phyloP scores from a whole-genome alignment of 2,329 filamentous ascomycete species.

The Talaromyces verruculosus region DNA sequence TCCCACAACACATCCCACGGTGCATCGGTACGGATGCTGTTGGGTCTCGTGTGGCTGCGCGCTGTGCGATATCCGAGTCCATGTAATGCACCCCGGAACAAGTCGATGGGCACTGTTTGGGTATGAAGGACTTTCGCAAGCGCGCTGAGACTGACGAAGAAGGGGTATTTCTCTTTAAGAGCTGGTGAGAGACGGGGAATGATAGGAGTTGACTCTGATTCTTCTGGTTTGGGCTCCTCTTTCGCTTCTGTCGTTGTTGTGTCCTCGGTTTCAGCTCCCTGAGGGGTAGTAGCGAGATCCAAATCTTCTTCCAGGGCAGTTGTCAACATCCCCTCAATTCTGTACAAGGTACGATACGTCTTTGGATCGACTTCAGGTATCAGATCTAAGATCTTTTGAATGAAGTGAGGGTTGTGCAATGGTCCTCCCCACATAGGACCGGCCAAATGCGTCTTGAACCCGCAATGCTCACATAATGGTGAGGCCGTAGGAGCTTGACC shows the following conservation, averaged over 20 bases:
- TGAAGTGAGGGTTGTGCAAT: slow-evolving; percentile 79
- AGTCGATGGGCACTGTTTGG: slow-evolving; percentile 73
- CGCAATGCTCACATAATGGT: slow-evolving; percentile 76
- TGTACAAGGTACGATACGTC: slow-evolving; percentile 74
- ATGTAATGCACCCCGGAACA: slow-evolving; percentile 76
- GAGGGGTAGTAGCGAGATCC: slow-evolving; percentile 24
- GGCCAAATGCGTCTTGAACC: slow-evolving; percentile 78
- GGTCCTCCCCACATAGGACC: slow-evolving; percentile 95
- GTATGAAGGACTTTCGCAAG: slow-evolving; percentile 77
- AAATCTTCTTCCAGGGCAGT: slow-evolving; percentile 77
- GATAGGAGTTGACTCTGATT: slow-evolving; percentile 25
- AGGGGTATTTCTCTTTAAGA: slow-evolving; percentile 60
- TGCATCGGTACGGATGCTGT: slow-evolving; percentile 90
- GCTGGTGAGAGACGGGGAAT: slow-evolving; percentile 58
- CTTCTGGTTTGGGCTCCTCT: slow-evolving; percentile 14
- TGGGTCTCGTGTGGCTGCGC: slow-evolving; percentile 83
- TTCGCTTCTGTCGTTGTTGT: slow-evolving; percentile 14
- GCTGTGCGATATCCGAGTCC: slow-evolving; percentile 79
- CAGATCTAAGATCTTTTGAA: slow-evolving; percentile 72
- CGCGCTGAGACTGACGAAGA: slow-evolving; percentile 77
- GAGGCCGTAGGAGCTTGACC: slow-evolving; percentile 68
- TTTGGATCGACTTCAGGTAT: slow-evolving; percentile 66
- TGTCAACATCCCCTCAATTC: slow-evolving; percentile 88
- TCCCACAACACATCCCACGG: slow-evolving; percentile 90
- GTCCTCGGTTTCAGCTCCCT: neutral